These are phyloP conservation scores for Alternaria ethzedia DNA, from an alignment of 2,329 filamentous ascomycete species.

Conservation along the genomic window DNA sequence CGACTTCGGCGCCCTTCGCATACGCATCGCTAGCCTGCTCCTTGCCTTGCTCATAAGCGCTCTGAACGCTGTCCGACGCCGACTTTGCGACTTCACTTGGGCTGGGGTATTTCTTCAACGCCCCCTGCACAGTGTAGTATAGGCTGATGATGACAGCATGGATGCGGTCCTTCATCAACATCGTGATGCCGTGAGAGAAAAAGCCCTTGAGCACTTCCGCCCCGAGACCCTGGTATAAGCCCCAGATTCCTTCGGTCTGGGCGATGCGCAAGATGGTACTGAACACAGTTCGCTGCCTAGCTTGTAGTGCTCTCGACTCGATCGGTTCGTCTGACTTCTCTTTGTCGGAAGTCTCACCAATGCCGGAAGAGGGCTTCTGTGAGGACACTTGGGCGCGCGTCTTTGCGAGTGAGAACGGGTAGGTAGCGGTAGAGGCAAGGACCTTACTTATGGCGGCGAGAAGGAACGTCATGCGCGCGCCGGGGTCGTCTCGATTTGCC, in stretches of 20 bases:
- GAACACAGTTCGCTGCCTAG: slow-evolving; percentile 63
- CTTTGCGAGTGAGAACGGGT: slow-evolving; percentile 87
- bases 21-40: slow-evolving; percentile 30
- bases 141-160: slow-evolving; percentile 74
- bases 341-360: slow-evolving; percentile 36
- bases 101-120: slow-evolving; percentile 51
- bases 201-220: slow-evolving; percentile 84
- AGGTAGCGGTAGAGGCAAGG: slow-evolving; percentile 76
- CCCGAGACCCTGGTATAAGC: slow-evolving; percentile 76
- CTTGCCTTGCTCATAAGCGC: slow-evolving; percentile 42
- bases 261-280: slow-evolving; percentile 64
- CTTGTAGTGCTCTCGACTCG: slow-evolving; percentile 28
- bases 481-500: slow-evolving; percentile 60
- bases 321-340: slow-evolving; percentile 32
- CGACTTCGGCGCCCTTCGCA: slow-evolving; percentile 32
- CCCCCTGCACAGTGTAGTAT: slow-evolving; percentile 70
- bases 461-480: slow-evolving; percentile 64
- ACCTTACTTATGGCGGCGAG: slow-evolving; percentile 81
- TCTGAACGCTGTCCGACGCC: slow-evolving; percentile 38
- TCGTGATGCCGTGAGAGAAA: slow-evolving; percentile 84
- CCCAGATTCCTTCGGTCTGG: slow-evolving; percentile 68
- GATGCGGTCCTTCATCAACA: slow-evolving; percentile 82
- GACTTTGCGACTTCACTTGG: slow-evolving; percentile 48
- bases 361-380: slow-evolving; percentile 39
- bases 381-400: slow-evolving; percentile 72